These are phyloP conservation scores for Eimeria acervulina DNA, from an alignment of 169 alveolate species.

Conservation along the genomic window DNA sequence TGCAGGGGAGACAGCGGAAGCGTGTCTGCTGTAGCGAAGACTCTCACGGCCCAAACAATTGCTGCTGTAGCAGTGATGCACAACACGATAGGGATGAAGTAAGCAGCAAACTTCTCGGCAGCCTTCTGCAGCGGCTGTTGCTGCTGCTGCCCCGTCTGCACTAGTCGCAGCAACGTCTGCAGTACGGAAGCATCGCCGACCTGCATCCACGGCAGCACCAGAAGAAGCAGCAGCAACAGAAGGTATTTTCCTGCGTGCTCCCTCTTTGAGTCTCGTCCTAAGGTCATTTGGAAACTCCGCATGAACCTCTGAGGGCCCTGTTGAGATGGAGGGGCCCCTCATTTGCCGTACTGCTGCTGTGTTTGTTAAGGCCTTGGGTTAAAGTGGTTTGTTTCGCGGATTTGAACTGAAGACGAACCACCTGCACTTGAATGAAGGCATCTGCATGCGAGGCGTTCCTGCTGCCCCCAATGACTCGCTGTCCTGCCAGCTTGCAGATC, in stretches of 20 bases:
- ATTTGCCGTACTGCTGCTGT: neutral
- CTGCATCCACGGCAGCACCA: slow-evolving; percentile 43
- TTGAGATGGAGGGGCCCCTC: too few relatives aligned
- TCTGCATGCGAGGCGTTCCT: slow-evolving; percentile 35
- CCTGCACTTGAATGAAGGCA: slow-evolving; percentile 44
- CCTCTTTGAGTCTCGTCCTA: neutral
- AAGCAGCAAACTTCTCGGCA: slow-evolving; percentile 62
- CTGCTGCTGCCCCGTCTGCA: slow-evolving; percentile 42
- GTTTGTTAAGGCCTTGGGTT: neutral
- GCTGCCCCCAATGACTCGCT: slow-evolving; percentile 75
- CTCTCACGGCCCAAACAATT: slow-evolving; percentile 38
- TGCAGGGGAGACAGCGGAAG: slow-evolving; percentile 61
- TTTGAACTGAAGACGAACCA: neutral
- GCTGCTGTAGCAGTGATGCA: slow-evolving; percentile 39
- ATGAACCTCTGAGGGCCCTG: neutral
- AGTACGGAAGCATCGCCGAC: slow-evolving; percentile 76
- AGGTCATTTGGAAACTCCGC: neutral
- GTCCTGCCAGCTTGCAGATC: slow-evolving; percentile 39
- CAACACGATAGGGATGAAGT: slow-evolving; percentile 77
- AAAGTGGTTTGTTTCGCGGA: neutral
- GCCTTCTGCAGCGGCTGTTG: slow-evolving; percentile 59
- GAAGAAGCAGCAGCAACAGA: neutral
- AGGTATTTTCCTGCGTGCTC: neutral
- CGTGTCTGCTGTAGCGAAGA: slow-evolving; percentile 48
- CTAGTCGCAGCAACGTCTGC: slow-evolving; percentile 69